Base-by-base conservation (phyloP, 768 basidiomycete species). In the Russula emetica region DNA sequence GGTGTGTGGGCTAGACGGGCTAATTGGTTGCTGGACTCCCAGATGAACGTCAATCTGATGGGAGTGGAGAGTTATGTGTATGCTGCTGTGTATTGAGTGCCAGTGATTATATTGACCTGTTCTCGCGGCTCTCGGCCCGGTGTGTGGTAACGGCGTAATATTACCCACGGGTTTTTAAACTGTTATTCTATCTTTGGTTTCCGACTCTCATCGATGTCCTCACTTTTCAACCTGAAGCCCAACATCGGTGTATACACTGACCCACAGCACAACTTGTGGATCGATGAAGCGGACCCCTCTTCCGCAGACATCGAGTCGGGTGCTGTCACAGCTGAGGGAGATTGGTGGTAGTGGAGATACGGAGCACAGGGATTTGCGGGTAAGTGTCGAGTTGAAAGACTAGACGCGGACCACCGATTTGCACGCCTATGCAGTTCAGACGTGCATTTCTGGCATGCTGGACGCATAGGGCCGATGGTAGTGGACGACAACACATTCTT, bases 361-460 rank as follows among this genome's bases (percentile, higher is more conserved):
- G 83, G 51, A 83, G 86, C 10, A 87, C 85, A 16, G 86, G 86
- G 1, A 87, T 87, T 45, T 87, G 86, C 69, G 86, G 86, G 85
- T 83, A 68, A 58, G 82, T 73, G 11, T 50, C 44, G 55, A 50
- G 30, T 47, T 24, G 18, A 28, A 26, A 18, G 26, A 32, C 18
- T 13, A 5, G 20, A 22, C 5, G 2, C 0, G 0, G 24, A 5
- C 1, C 36, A 51, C 30, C n/a, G n/a, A 57, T 42, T 2, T 52
- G 34, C 16, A 42, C 8, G 24, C 55, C 34, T 60, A 26, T 36
- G 61, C 61, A 87, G 86, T 78, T 86, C 84, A 53, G 86, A 87
- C 63, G 83, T 88, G 67, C 86, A 88, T 70, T 87, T 87, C 72
- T 88, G 86, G 86, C 79, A 85, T 66, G 84, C 87, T 71, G 86